These are phyloP conservation scores for Syzygium oleosum DNA, from an alignment of 345 rosid species.

Conservation along the genomic window DNA sequence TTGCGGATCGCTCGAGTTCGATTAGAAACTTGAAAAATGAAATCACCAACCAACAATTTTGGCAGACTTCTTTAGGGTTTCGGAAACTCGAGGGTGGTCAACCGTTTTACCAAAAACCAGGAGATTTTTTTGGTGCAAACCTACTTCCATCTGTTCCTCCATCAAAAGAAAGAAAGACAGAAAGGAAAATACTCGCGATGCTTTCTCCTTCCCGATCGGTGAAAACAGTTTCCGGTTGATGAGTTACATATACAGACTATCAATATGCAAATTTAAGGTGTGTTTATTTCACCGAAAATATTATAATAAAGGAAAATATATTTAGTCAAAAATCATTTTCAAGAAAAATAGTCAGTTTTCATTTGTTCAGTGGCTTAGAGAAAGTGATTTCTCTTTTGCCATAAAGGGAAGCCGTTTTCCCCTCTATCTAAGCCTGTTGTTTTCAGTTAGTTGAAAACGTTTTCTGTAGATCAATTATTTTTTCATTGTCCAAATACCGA, in stretches of 20 bases:
- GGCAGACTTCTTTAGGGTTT: background rate
- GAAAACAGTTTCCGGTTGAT: background rate
- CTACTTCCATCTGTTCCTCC: background rate
- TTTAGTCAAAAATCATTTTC: too few species aligned
- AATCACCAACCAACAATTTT: background rate
- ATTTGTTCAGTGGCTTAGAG: too few species aligned
- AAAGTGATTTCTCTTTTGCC: too few species aligned
- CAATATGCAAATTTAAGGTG: too few species aligned
- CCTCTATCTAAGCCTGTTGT: too few species aligned
- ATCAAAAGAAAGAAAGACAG: background rate
- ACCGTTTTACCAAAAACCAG: background rate
- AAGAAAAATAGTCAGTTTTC: too few species aligned
- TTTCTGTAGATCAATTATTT: too few species aligned
- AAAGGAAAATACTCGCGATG: background rate
- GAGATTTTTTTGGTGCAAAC: background rate
- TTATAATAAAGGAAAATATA: too few species aligned
- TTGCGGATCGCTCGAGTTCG: background rate
- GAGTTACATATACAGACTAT: background rate
- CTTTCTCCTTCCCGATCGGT: background rate
- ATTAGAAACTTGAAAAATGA: background rate
- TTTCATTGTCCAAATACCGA: too few species aligned
- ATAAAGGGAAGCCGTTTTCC: too few species aligned
- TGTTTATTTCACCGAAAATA: too few species aligned
- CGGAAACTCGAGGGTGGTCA: background rate
- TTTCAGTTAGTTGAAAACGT: too few species aligned